Conservation (phyloP, 257 asterid genomes). For the Asclepias syriaca region DNA sequence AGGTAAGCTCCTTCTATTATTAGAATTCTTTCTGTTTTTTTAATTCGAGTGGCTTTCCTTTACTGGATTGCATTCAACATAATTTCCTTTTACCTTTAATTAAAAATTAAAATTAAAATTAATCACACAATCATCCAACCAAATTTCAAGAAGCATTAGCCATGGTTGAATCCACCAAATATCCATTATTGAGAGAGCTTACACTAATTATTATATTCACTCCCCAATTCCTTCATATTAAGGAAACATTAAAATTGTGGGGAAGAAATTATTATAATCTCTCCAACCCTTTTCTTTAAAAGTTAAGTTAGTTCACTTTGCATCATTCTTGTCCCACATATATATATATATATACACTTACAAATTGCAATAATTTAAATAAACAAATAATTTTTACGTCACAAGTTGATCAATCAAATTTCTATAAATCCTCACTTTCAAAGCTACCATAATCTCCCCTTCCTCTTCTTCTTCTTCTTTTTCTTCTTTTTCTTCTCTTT, state of each 20-base stretch:
- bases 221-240: too few species aligned
- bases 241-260: too few species aligned
- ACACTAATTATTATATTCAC: too few species aligned
- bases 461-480: background rate
- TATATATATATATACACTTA: too few species aligned
- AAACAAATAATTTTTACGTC: background rate
- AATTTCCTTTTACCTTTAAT: background rate
- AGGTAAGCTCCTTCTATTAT: too few species aligned
- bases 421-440: conserved; percentile 19
- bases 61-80: background rate
- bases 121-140: background rate
- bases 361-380: too few species aligned
- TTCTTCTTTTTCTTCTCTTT: background rate
- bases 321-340: too few species aligned
- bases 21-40: too few species aligned
- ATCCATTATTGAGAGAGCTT: background rate
- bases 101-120: background rate
- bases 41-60: background rate
- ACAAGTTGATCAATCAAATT: background rate
- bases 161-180: background rate
- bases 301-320: too few species aligned
- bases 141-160: background rate
- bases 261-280: too few species aligned
- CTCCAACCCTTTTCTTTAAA: too few species aligned
- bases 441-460: conserved; percentile 12